Evolutionary conservation across 345 rosid species (phyloP), one percentile per base, ranked within the genome.

Genomic region (Pseudoturritis turrita): DNA sequence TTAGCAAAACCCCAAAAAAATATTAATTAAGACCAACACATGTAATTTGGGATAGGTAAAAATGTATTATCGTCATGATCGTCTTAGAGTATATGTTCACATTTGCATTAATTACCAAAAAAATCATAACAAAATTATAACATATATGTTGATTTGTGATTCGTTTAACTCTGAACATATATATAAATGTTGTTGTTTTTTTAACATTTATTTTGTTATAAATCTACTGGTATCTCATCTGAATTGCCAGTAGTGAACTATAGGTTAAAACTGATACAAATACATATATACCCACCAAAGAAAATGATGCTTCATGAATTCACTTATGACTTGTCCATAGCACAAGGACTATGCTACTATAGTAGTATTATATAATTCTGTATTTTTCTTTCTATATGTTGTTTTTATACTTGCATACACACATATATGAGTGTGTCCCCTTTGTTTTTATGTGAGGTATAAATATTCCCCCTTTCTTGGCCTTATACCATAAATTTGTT

Each of bases 391-490:
- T n/a, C n/a, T 33, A 49, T 59, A 31, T 66, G 72, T 28, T 58
- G 67, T 58, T 65, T 43, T 26, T 15, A 40, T 25, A 61, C 21
- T n/a, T 6, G 18, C 7, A 75, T 22, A 59, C 43, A 52, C 18
- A 73, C 39, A 44, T 43, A 51, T 18, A 66, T 60, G 62, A 53
- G 22, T 46, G 71, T 55, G 65, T 40, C 63, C 21, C n/a, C n/a
- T 76, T 70, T 70, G 66, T 70, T 76, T 63, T 29, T 64, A 63
- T 52, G 76, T 47, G 76, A 63, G 46, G n/a, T 28, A 47, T 46
- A 63, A 76, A 70, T 76, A 76, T 76, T 76, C 76, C 43, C 40
- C 50, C 10, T 47, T 23, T 70, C 65, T 70, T 76, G 66, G 55
- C 75, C 14, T 76, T 76, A 37, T 29, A 37, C 56, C 12, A 53